Evolutionary conservation across 345 rosid genomes (phyloP).

Genomic region (Ricinus communis): DNA sequence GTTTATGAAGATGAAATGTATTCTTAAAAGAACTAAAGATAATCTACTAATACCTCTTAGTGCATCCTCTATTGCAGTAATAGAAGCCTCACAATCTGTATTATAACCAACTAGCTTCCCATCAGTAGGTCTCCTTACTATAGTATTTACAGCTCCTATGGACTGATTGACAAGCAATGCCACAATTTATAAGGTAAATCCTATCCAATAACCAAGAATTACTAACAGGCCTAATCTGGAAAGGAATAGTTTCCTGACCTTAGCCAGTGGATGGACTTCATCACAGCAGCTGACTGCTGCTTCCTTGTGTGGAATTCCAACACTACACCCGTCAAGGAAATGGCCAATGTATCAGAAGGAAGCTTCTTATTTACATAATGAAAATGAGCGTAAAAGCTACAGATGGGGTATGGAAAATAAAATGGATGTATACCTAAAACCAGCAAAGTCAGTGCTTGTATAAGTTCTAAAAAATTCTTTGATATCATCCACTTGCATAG

Average conservation of each 20-base stretch:
- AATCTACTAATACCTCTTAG: slow-evolving; percentile 23
- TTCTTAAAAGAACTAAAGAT: too few species aligned
- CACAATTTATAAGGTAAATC: neutral
- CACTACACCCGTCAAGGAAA: slow-evolving; percentile 23
- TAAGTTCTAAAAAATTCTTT: slow-evolving; percentile 48
- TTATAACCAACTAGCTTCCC: slow-evolving; percentile 49
- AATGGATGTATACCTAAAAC: slow-evolving; percentile 46
- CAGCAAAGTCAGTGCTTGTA: slow-evolving; percentile 46
- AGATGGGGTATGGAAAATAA: neutral
- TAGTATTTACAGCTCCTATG: slow-evolving; percentile 49
- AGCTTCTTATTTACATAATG: too few species aligned
- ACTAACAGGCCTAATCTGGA: neutral
- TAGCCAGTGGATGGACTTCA: slow-evolving; percentile 48
- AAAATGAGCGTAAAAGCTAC: too few species aligned
- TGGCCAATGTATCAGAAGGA: too few species aligned
- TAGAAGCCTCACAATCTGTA: slow-evolving; percentile 48
- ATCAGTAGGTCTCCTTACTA: slow-evolving; percentile 43
- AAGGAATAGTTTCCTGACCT: slow-evolving; percentile 27
- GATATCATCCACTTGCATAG: slow-evolving; percentile 59
- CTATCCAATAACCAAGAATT: too few species aligned
- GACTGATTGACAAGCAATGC: slow-evolving; percentile 26
- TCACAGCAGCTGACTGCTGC: slow-evolving; percentile 44
- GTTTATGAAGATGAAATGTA: too few species aligned
- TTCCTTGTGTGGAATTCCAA: slow-evolving; percentile 50
- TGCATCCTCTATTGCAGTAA: slow-evolving; percentile 50